Base-by-base conservation (phyloP, 305 asterid species). In the Fraxinus greggii region DNA sequence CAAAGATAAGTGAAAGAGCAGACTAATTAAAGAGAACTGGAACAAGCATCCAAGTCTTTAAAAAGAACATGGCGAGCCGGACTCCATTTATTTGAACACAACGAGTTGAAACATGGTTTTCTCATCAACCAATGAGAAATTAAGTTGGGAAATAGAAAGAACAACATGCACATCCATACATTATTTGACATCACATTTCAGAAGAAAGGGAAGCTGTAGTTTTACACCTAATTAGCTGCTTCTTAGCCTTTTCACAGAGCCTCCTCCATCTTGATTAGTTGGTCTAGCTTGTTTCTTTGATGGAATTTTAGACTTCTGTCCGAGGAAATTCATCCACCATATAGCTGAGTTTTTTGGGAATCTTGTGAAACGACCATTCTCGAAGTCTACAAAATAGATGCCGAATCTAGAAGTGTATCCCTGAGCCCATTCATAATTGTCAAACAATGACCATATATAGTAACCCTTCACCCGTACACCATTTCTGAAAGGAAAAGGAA, bases 391-490 rank as follows among this genome's bases (percentile, higher is more conserved):
- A 17, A 73, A 83, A 3, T 38, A 42, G 24, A 82, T 31, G 7
- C 86, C 88, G n/a, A 85, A 85, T 28, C 88, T 76, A 10, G 79
- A 54, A 10, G 88, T 82, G 7, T 78, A 80, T n/a, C 86, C 88
- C 10, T 83, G 78, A 7, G 45, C 76, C 88, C 88, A 85, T 59
- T 85, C 88, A 40, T 33, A 85, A 42, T 70, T 70, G 77, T 85
- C 88, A 28, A 85, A 69, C 19, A 82, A 85, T 42, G 88, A 83
- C 88, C 88, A 85, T 32, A 76, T 83, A 32, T 82, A 85, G 78
- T 78, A 83, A 24, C 88, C 88, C 83, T 85, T 85, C 72, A 85
- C 84, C 17, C 78, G 80, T 36, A 79, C 88, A 17, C 88, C 88
- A 23, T 45, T 76, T 35, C 86, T 85, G 75, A 73, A 23, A 75